A percentile compares a stretch with the other conserved stretches of the same genome.
These are phyloP conservation scores for Lactuca saligna DNA, from an alignment of 129 eudicot genomes.

Conservation along the genomic window DNA sequence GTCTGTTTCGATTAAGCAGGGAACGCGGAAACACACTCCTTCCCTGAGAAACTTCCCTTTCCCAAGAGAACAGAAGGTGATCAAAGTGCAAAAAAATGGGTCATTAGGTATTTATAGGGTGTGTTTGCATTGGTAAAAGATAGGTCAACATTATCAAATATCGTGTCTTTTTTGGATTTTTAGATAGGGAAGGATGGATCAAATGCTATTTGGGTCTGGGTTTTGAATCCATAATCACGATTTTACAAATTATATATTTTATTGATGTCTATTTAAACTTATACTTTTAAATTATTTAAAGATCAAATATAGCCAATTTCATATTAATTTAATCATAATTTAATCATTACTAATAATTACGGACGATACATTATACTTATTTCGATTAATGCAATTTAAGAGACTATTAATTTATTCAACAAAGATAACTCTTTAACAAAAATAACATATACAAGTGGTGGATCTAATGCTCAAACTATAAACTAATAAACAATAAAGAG, in stretches of 20 bases:
- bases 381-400: no score
- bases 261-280: no score
- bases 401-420: no score
- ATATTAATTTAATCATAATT: no score
- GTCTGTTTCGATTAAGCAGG: constrained; percentile 1
- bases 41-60: constrained; percentile 23
- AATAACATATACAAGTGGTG: no score
- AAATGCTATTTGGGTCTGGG: not conserved
- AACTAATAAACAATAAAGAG: no score
- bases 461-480: no score
- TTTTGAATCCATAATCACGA: not conserved
- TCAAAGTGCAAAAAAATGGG: not conserved
- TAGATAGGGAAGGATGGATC: not conserved
- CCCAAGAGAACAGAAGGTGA: constrained; percentile 28
- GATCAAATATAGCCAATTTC: no score
- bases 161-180: not conserved
- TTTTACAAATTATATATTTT: not conserved
- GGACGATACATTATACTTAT: no score
- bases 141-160: not conserved
- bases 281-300: no score
- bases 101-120: not conserved
- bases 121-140: not conserved
- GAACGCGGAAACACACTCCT: constrained; percentile 24
- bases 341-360: no score
- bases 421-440: no score